Evolutionary conservation across 2,329 filamentous ascomycete species (phyloP).

Genomic region (Sporothrix phasma): DNA sequence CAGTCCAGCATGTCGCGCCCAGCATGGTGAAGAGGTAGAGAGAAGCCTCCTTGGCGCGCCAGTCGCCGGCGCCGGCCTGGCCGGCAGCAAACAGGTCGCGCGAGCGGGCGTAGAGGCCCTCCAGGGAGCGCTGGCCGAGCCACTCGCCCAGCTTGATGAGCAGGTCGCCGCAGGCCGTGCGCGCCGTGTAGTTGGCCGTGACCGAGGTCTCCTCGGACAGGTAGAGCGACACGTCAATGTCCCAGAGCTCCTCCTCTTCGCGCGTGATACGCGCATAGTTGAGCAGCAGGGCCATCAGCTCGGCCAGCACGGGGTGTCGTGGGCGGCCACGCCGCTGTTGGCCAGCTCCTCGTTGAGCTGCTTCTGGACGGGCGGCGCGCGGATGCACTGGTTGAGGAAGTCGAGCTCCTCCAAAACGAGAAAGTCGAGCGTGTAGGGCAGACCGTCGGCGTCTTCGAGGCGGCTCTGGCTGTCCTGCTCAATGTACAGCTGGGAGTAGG

Average conservation of each 20-base stretch:
- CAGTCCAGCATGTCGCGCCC: slow-evolving; percentile 72
- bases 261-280: slow-evolving; percentile 81
- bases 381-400: slow-evolving; percentile 83
- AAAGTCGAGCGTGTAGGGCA: slow-evolving; percentile 94
- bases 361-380: slow-evolving; percentile 76
- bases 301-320: slow-evolving; percentile 66
- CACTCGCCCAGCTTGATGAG: slow-evolving; percentile 89
- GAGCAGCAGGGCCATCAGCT: slow-evolving; percentile 77
- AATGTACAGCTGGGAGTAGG: slow-evolving; percentile 79
- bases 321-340: slow-evolving; percentile 39
- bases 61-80: slow-evolving; percentile 31
- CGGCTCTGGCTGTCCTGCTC: slow-evolving; percentile 76
- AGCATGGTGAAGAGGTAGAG: slow-evolving; percentile 80
- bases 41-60: slow-evolving; percentile 64
- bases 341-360: slow-evolving; percentile 76
- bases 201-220: slow-evolving; percentile 91
- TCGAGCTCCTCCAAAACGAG: slow-evolving; percentile 89
- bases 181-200: slow-evolving; percentile 89
- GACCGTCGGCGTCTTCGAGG: slow-evolving; percentile 75
- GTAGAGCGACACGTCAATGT: slow-evolving; percentile 92
- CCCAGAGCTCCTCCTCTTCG: slow-evolving; percentile 92
- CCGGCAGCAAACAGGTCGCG: slow-evolving; percentile 52
- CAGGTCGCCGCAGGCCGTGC: slow-evolving; percentile 84
- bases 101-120: slow-evolving; percentile 69
- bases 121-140: slow-evolving; percentile 65